Evolutionary conservation across 1,284 basidiomycete species (phyloP).

Genomic region (Papiliotrema flavescens): DNA sequence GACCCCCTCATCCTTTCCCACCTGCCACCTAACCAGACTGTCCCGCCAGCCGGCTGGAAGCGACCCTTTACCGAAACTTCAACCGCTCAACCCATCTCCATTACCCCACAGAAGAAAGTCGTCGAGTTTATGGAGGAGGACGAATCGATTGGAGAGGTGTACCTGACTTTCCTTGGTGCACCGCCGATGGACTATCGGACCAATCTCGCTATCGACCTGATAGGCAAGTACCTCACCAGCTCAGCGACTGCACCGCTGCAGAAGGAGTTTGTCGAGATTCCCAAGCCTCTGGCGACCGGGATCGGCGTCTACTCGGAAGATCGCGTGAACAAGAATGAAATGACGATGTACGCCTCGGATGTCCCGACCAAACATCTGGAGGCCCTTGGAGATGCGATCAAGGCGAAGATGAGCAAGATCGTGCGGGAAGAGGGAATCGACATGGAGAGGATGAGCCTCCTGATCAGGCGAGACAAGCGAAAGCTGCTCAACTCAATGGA

Average conservation of each 20-base stretch:
- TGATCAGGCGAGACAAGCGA: slow-evolving; percentile 82
- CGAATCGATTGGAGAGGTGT: slow-evolving; percentile 87
- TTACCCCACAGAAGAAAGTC: slow-evolving; percentile 57
- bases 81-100: slow-evolving; percentile 62
- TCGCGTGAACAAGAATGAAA: slow-evolving; percentile 68
- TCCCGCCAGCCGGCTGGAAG: slow-evolving; percentile 74
- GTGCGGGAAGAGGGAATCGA: slow-evolving; percentile 70
- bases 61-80: slow-evolving; percentile 90
- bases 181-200: slow-evolving; percentile 69
- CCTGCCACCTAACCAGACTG: slow-evolving; percentile 27
- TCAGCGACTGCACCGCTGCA: slow-evolving; percentile 84
- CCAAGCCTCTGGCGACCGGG: slow-evolving; percentile 81
- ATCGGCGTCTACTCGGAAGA: slow-evolving; percentile 79
- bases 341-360: slow-evolving; percentile 76
- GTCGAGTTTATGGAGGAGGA: slow-evolving; percentile 98
- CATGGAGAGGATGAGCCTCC: slow-evolving; percentile 84
- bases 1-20: slow-evolving; percentile 67
- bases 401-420: slow-evolving; percentile 67
- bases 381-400: slow-evolving; percentile 66
- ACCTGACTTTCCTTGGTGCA: slow-evolving; percentile 76
- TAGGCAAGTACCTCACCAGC: slow-evolving; percentile 85
- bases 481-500: slow-evolving; percentile 55
- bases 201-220: slow-evolving; percentile 77
- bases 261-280: slow-evolving; percentile 89
- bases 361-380: slow-evolving; percentile 78